Base-by-base conservation (phyloP, 2,329 filamentous ascomycete genomes). In the Paraconiothyrium brasiliense region DNA sequence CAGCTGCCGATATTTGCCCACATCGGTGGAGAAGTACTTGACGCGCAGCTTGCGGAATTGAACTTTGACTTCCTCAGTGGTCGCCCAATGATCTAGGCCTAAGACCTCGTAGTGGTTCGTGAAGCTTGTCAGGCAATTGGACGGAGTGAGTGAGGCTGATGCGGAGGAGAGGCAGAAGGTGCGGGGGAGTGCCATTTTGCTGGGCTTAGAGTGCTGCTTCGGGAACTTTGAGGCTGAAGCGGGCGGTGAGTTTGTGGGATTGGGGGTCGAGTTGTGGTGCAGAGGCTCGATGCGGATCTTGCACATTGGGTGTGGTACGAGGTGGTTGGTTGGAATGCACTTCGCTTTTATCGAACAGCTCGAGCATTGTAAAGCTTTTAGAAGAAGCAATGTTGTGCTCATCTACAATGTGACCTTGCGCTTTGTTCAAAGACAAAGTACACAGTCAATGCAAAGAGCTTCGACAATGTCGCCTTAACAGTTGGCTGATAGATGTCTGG, bases 61-160 rank as follows among this genome's bases (percentile, higher is more conserved):
- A 16, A 62, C 63, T 39, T 70, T 72, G 35, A 77, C 72, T 30
- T 78, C 71, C 48, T 74, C 72, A 32, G 64, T 60, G 4, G 73
- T 70, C 32, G 74, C 75, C 51, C 64, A 62, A 7, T 57, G 56
- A 2, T 64, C 59, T 5, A 78, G 61, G 47, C 68, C 61, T 13
- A 78, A 61, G 50, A 71, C 68, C 14, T 68, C 65, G 65, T 78
- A 78, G 62, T 78, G 69, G 64, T 78, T 73, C 16, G 69, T 52
- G 35, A 72, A 71, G 14, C 67, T 68, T 8, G 62, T 47, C 10
- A 49, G 22, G 27, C 30, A 43, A 1, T 35, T 32, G 34, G 13
- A 13, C 34, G 59, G 24, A n/a, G 13, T n/a, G 8, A 56, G 43
- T 20, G 14, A 20, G 1, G 43, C 20, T 10, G 34, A 39, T 34